A percentile compares a stretch with the other conserved stretches of the same genome.
phyloP scores from a whole-genome alignment of 2,329 filamentous ascomycete species.

The Didymellaceae sp. region DNA sequence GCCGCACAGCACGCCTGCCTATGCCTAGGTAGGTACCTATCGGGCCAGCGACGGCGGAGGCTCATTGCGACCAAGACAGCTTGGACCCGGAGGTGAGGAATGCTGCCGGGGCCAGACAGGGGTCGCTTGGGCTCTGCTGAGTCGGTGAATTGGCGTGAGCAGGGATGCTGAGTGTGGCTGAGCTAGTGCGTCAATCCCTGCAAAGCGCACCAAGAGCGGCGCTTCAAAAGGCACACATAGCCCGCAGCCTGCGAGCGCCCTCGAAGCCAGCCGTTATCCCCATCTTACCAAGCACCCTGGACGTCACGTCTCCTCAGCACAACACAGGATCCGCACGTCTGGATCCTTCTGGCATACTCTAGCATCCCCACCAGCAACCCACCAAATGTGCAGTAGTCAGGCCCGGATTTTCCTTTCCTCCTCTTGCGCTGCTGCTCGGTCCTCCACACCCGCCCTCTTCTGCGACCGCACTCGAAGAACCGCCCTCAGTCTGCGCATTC shows the following conservation, averaged over 20 bases:
- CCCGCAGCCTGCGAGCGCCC: slow-evolving; percentile 27
- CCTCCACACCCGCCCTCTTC: slow-evolving; percentile 29
- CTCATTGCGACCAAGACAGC: slow-evolving; percentile 22
- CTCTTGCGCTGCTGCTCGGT: slow-evolving; percentile 42
- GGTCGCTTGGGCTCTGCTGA: slow-evolving; percentile 23
- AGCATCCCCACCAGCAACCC: slow-evolving; percentile 17
- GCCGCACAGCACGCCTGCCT: too few relatives aligned
- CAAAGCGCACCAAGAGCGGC: slow-evolving; percentile 25
- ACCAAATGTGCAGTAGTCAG: slow-evolving; percentile 49
- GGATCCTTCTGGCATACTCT: slow-evolving; percentile 47
- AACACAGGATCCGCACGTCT: slow-evolving; percentile 27
- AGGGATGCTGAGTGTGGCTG: neutral
- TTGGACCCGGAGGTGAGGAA: slow-evolving; percentile 39
- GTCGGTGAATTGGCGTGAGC: slow-evolving; percentile 22
- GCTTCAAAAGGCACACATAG: slow-evolving; percentile 31
- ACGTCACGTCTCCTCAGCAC: slow-evolving; percentile 29
- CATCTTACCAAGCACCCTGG: slow-evolving; percentile 39
- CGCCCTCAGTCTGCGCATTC: slow-evolving; percentile 39
- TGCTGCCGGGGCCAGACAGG: slow-evolving; percentile 20
- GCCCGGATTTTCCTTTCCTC: slow-evolving; percentile 35
- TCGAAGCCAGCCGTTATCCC: slow-evolving; percentile 18
- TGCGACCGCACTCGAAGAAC: slow-evolving; percentile 30
- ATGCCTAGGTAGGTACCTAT: too few relatives aligned
- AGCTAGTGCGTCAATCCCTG: slow-evolving; percentile 14
- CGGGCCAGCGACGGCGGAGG: neutral